Percentiles rank a stretch among this genome's conserved stretches.
phyloP scores from a whole-genome alignment of 1,284 basidiomycete species.

The Erythrobasidium hasegawianum region DNA sequence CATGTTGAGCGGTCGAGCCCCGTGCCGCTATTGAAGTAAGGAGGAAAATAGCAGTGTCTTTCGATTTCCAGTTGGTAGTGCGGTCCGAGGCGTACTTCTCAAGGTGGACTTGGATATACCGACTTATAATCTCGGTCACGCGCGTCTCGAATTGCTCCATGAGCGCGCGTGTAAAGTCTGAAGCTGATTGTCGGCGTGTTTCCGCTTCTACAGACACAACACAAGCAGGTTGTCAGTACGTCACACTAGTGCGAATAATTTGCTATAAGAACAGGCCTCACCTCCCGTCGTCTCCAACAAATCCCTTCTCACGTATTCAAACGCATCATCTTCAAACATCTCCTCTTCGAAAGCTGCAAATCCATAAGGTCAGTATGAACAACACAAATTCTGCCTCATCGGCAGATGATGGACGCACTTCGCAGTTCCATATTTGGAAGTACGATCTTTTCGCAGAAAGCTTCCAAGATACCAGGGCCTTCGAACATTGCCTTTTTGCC shows the following conservation, averaged over 20 bases:
- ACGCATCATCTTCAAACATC: slow-evolving; percentile 94
- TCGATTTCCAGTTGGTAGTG: slow-evolving; percentile 77
- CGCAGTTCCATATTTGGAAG: slow-evolving; percentile 86
- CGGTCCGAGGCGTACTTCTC: slow-evolving; percentile 59
- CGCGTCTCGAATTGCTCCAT: slow-evolving; percentile 73
- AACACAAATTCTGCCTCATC: not conserved
- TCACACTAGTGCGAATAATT: not conserved
- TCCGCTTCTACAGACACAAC: slow-evolving; percentile 53
- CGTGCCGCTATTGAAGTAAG: slow-evolving; percentile 85
- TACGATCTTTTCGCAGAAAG: slow-evolving; percentile 83
- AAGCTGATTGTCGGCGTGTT: slow-evolving; percentile 85
- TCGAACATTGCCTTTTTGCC: slow-evolving; percentile 62
- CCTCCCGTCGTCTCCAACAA: slow-evolving; percentile 49
- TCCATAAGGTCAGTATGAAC: not conserved
- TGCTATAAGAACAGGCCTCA: not conserved
- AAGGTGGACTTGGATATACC: slow-evolving; percentile 70
- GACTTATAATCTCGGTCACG: slow-evolving; percentile 77
- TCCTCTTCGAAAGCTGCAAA: slow-evolving; percentile 75
- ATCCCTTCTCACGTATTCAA: slow-evolving; percentile 90
- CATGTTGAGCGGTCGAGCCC: slow-evolving; percentile 75
- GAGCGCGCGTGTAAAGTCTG: slow-evolving; percentile 85
- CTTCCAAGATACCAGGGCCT: slow-evolving; percentile 67
- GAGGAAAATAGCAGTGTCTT: slow-evolving; percentile 93
- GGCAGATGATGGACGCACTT: slow-evolving; percentile 48
- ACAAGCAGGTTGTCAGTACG: not conserved